Evolutionary conservation across 495 filamentous ascomycete genomes (phyloP), one percentile per base, ranked within the genome.

Genomic region (Haplographium delicatum): DNA sequence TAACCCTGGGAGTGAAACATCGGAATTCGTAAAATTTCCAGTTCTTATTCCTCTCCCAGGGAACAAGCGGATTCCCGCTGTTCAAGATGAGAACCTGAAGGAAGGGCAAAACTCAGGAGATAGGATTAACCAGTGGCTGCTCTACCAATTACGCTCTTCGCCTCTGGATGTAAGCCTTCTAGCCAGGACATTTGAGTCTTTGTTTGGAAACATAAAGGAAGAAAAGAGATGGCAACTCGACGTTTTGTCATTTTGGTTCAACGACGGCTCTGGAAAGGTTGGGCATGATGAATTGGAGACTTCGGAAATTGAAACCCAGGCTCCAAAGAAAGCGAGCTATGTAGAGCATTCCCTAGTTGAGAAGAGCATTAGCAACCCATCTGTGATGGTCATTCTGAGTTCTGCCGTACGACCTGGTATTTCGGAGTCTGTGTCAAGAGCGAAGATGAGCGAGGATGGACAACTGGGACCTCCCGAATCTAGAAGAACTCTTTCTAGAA

Each of bases 191-290:
- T 51, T 33, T 15, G n/a, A 51, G 28, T 2, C 13, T n/a, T 0
- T n/a, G 37, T 11, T 19, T 8, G 39, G 44, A 24, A 31, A 37
- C 15, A 37, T 51, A 10, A 23, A 8, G 1, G 10, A 44, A 18
- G 15, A n/a, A 19, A 40, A 44, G 4, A 34, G 16, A 22, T 51
- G 48, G 48, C 48, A 51, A 19, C 0, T 34, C 1, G 26, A 26
- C 15, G 48, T 51, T 15, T 18, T 51, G 1, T n/a, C 1, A 22
- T 26, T 37, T 8, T 51, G 44, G 52, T 47, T 47, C 27, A 22
- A 49, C 20, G 31, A 50, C 15, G 35, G 35, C 4, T 39, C 35
- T 1, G 23, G 23, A 31, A 35, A 50, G 15, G 19, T n/a, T n/a
- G n/a, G n/a, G n/a, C n/a, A n/a, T n/a, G n/a, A n/a, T n/a, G n/a